phyloP scores from a whole-genome alignment of 805 yeast genomes.

The Kodamaea lidongshanica region DNA sequence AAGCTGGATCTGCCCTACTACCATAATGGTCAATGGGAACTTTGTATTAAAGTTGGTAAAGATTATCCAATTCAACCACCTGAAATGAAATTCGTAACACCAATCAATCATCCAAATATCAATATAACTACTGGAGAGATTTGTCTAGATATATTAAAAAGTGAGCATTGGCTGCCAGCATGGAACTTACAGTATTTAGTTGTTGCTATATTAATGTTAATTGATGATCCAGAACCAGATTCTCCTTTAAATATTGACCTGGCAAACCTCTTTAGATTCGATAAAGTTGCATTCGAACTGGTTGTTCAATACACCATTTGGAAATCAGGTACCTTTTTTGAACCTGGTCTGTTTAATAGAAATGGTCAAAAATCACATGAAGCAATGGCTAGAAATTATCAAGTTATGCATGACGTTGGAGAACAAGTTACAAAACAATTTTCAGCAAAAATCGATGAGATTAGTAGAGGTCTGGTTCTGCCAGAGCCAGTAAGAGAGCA shows the following conservation, averaged over 20 bases:
- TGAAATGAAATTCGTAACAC: constrained; percentile 39
- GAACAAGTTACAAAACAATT: constrained; percentile 29
- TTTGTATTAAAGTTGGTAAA: constrained; percentile 39
- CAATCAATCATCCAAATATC: constrained; percentile 39
- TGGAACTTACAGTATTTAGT: constrained; percentile 56
- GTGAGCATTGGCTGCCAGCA: constrained; percentile 64
- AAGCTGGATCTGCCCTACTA: constrained; percentile 43
- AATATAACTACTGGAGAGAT: constrained; percentile 53
- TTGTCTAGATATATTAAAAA: constrained; percentile 59
- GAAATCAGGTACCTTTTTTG: constrained; percentile 28
- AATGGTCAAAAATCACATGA: constrained; percentile 4
- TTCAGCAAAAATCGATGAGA: constrained; percentile 27
- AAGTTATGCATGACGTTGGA: constrained; percentile 28
- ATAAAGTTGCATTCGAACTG: constrained; percentile 33
- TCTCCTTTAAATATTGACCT: constrained; percentile 68
- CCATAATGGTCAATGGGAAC: constrained; percentile 44
- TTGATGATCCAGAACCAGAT: constrained; percentile 63
- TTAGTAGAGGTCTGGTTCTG: constrained; percentile 14
- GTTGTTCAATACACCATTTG: constrained; percentile 37
- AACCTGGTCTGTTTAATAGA: constrained; percentile 3
- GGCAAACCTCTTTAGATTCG: constrained; percentile 51
- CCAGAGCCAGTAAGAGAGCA: constrained; percentile 21
- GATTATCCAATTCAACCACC: constrained; percentile 62
- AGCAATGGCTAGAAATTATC: constrained; percentile 2
- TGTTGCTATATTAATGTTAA: constrained; percentile 50